Percentiles rank a stretch among this genome's conserved stretches.
phyloP scores from a whole-genome alignment of 805 yeast genomes.

The Torulaspora indica region DNA sequence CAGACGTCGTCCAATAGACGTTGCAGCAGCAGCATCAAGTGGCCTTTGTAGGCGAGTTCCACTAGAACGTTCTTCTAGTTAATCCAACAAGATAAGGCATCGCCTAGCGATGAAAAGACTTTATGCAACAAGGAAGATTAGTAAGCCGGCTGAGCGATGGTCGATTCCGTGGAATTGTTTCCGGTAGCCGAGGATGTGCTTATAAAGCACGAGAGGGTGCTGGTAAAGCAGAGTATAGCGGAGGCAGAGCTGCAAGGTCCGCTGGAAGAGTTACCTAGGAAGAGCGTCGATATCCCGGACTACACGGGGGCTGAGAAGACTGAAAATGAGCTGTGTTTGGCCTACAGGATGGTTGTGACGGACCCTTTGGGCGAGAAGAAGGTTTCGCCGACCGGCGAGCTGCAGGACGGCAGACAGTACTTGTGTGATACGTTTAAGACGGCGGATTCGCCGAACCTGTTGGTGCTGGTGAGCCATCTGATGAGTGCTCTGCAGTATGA shows the following conservation, averaged over 20 bases:
- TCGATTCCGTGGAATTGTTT: constrained; percentile 6
- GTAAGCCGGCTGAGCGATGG: constrained; percentile 3
- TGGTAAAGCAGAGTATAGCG: constrained; percentile 23
- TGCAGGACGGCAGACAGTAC: constrained; percentile 40
- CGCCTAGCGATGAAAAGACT: background rate
- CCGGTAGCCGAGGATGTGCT: constrained; percentile 7
- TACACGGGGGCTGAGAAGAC: constrained; percentile 14
- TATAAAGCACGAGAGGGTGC: constrained; percentile 22
- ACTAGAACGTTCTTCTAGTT: background rate
- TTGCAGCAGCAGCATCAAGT: too few species aligned
- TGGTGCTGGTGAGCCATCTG: constrained; percentile 35
- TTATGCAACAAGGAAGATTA: background rate
- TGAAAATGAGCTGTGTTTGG: constrained; percentile 6
- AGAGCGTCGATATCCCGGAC: constrained; percentile 18
- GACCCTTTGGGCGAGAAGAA: constrained; percentile 47
- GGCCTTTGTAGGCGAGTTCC: too few species aligned
- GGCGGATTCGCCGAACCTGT: constrained; percentile 30
- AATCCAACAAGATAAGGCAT: background rate
- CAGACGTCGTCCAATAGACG: too few species aligned
- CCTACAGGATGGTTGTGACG: constrained; percentile 20
- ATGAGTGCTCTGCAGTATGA: constrained; percentile 40
- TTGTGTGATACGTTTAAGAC: constrained; percentile 40
- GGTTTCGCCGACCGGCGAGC: constrained; percentile 38
- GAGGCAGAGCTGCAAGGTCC: constrained; percentile 25
- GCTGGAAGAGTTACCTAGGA: constrained; percentile 20